These are phyloP conservation scores for Phytopythium cucurbitacearum DNA, from an alignment of 352 stramenopile species.

Conservation along the genomic window DNA sequence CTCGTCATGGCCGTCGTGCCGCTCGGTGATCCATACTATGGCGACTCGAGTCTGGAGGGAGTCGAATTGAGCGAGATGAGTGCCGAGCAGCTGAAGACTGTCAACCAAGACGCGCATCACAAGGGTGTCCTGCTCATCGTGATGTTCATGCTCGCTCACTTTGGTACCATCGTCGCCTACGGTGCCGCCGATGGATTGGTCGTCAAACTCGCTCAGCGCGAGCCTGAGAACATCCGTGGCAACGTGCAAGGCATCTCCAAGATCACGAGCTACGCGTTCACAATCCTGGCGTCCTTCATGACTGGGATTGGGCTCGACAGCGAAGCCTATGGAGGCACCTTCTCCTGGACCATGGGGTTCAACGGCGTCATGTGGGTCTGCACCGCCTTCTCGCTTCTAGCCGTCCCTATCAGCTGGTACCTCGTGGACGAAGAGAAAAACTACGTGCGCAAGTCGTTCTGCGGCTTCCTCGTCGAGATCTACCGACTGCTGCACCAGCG, in stretches of 20 bases:
- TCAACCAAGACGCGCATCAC: constrained; percentile 27
- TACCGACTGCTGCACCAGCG: constrained; percentile 35
- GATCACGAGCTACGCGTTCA: constrained; percentile 15
- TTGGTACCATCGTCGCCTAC: constrained; percentile 39
- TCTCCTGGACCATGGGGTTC: constrained; percentile 35
- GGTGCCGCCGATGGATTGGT: constrained; percentile 32
- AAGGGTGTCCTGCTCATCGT: constrained; percentile 31
- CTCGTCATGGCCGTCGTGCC: constrained; percentile 33
- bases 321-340: constrained; percentile 32
- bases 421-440: constrained; percentile 29
- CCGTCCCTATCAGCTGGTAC: constrained; percentile 30
- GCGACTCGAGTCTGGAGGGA: constrained; percentile 18
- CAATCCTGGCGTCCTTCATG: constrained; percentile 29
- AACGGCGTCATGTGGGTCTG: constrained; percentile 32
- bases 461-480: constrained; percentile 15
- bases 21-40: constrained; percentile 37
- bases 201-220: constrained; percentile 45
- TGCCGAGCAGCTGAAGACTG: constrained; percentile 16
- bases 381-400: constrained; percentile 17
- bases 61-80: constrained; percentile 16
- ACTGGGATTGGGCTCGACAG: constrained; percentile 40
- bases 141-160: constrained; percentile 41
- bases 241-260: constrained; percentile 31
- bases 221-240: constrained; percentile 30
- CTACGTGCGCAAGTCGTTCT: not conserved